phyloP scores from a whole-genome alignment of 2,329 filamentous ascomycete genomes.

The Fusarium sp. region DNA sequence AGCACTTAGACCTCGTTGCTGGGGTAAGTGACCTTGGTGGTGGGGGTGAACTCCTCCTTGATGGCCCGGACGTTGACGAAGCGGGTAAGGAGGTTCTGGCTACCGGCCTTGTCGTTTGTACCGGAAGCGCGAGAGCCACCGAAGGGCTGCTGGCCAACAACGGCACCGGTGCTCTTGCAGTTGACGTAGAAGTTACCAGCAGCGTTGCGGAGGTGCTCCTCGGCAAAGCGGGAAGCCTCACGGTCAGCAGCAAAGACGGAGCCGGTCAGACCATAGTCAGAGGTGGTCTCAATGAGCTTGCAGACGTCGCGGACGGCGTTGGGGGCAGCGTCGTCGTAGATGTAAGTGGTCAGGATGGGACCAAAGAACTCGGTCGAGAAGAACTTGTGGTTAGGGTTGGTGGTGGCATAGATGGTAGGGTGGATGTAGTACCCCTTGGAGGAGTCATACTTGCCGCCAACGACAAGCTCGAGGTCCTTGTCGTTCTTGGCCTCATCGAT shows the following conservation, averaged over 20 bases:
- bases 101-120: slow-evolving; percentile 79
- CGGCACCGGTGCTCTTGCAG: slow-evolving; percentile 79
- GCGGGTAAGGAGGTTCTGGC: slow-evolving; percentile 67
- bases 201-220: slow-evolving; percentile 74
- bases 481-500: slow-evolving; percentile 86
- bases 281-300: slow-evolving; percentile 73
- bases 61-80: slow-evolving; percentile 74
- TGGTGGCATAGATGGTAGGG: slow-evolving; percentile 82
- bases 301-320: slow-evolving; percentile 68
- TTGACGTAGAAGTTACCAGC: slow-evolving; percentile 90
- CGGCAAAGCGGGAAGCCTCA: slow-evolving; percentile 70
- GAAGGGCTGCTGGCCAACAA: slow-evolving; percentile 78
- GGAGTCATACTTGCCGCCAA: slow-evolving; percentile 79
- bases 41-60: slow-evolving; percentile 78
- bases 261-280: slow-evolving; percentile 81
- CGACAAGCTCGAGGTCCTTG: slow-evolving; percentile 74
- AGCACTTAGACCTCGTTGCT: slow-evolving; percentile 70
- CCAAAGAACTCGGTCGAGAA: slow-evolving; percentile 85
- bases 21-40: slow-evolving; percentile 71
- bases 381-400: slow-evolving; percentile 76
- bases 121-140: slow-evolving; percentile 73
- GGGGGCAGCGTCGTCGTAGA: slow-evolving; percentile 74
- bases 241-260: slow-evolving; percentile 78
- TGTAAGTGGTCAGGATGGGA: slow-evolving; percentile 76
- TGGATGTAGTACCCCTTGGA: slow-evolving; percentile 84